Evolutionary conservation across 495 filamentous ascomycete species (phyloP), one percentile per base, ranked within the genome.

Genomic region (Tuber borchii): DNA sequence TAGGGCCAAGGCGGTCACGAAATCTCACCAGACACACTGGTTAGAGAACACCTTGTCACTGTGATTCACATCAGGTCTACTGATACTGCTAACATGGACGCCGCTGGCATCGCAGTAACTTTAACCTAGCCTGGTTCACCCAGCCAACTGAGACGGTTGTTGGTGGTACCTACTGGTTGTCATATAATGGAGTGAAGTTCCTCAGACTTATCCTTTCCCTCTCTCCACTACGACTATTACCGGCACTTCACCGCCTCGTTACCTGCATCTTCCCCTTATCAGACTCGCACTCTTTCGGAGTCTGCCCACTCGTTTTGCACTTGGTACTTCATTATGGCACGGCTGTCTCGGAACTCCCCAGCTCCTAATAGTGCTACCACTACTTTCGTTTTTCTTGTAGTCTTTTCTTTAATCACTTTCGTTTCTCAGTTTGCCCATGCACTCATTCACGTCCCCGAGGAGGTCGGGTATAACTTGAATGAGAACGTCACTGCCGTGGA

Each of bases 381-480:
- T 8, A 6, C 56, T 9, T 65, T 65, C 56, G 14, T 26, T 65
- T 65, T 65, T 34, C 56, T 65, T 26, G 5, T 16, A 17, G 6
- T 65, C 12, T 34, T 65, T 65, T 65, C 9, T 34, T 31, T 65
- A 34, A 34, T 65, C 26, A 34, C 56, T 65, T 65, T 65, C 26
- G 26, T 16, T 65, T 65, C 26, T 34, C 56, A 65, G 16, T 34
- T 65, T 34, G 56, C 56, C 12, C 26, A 65, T 65, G 56, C 56
- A 31, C 56, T 65, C 31, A 19, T 65, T 65, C 91, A 88, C 78
- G 87, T 90, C 72, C 84, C 88, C 44, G 77, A 84, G 14, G 82
- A 90, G 70, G 83, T 84, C 65, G 83, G 84, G 34, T 91, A 87
- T 82, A 92, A 91, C 71, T 84, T 92, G 74, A 92, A 92, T 79